phyloP scores from a whole-genome alignment of 345 rosid genomes.

The Eucalyptus virginea region DNA sequence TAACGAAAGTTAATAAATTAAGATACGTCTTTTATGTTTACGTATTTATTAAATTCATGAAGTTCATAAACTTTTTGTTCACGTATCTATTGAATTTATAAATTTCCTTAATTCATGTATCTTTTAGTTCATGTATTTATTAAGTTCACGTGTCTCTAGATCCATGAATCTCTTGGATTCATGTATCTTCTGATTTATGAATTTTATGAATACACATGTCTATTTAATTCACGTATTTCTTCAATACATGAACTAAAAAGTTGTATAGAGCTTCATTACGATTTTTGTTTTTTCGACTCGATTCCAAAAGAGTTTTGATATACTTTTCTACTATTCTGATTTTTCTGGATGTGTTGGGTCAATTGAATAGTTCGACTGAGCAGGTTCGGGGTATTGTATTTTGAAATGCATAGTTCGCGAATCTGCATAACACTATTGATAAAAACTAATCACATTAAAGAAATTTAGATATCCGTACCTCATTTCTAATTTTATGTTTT shows the following conservation, averaged over 20 bases:
- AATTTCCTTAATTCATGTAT: too few relatives aligned
- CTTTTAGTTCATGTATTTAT: too few relatives aligned
- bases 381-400: rapidly evolving
- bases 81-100: rapidly evolving
- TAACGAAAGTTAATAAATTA: too few relatives aligned
- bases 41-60: rapidly evolving
- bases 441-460: rapidly evolving
- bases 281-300: rapidly evolving
- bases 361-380: rapidly evolving
- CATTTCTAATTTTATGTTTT: rapidly evolving
- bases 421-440: rapidly evolving
- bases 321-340: rapidly evolving
- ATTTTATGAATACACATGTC: rapidly evolving
- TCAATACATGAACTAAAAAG: rapidly evolving
- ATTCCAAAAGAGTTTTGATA: rapidly evolving
- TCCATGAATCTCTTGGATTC: rapidly evolving
- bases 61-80: too few relatives aligned
- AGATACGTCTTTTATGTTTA: rapidly evolving
- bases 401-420: rapidly evolving
- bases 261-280: rapidly evolving
- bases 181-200: rapidly evolving
- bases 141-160: rapidly evolving
- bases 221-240: rapidly evolving
- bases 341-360: rapidly evolving
- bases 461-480: rapidly evolving